Evolutionary conservation across 345 rosid species (phyloP).

Genomic region (Acer yangbiense): DNA sequence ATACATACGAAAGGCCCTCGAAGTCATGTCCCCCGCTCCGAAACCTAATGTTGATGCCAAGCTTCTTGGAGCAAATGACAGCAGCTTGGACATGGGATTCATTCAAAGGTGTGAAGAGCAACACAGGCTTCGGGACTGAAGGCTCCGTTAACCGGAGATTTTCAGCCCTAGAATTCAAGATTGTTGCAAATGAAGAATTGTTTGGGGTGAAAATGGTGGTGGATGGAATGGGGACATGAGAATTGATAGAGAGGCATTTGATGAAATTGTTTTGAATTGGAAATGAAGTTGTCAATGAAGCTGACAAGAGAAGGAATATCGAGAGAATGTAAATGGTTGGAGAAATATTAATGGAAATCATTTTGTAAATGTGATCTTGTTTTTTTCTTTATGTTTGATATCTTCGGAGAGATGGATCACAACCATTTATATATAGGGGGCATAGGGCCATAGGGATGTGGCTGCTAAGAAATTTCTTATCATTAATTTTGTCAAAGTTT

Average conservation of each 20-base stretch:
- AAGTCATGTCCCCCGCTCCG: background rate
- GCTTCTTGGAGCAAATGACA: slow-evolving; percentile 45
- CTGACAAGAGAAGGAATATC: too few relatives aligned
- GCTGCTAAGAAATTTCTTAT: too few relatives aligned
- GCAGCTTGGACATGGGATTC: background rate
- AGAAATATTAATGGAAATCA: too few relatives aligned
- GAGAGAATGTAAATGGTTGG: background rate
- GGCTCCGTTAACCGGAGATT: slow-evolving; percentile 46
- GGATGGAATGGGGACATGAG: background rate
- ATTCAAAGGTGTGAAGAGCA: background rate
- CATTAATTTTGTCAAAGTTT: too few relatives aligned
- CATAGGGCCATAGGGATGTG: too few relatives aligned
- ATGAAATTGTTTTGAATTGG: slow-evolving; percentile 22
- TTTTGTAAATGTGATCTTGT: too few relatives aligned
- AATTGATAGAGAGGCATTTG: slow-evolving; percentile 36
- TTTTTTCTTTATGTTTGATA: too few relatives aligned
- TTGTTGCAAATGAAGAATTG: slow-evolving; percentile 42
- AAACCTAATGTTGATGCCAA: slow-evolving; percentile 50
- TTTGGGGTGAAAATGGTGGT: slow-evolving; percentile 24
- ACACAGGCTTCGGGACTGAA: slow-evolving; percentile 51
- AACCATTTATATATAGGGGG: too few relatives aligned
- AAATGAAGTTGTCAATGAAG: background rate
- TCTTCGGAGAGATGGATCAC: too few relatives aligned
- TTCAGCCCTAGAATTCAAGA: slow-evolving; percentile 50
- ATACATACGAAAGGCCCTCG: background rate